Evolutionary conservation across 441 rosid species (phyloP).

Genomic region (Pelargonium fulgidum): DNA sequence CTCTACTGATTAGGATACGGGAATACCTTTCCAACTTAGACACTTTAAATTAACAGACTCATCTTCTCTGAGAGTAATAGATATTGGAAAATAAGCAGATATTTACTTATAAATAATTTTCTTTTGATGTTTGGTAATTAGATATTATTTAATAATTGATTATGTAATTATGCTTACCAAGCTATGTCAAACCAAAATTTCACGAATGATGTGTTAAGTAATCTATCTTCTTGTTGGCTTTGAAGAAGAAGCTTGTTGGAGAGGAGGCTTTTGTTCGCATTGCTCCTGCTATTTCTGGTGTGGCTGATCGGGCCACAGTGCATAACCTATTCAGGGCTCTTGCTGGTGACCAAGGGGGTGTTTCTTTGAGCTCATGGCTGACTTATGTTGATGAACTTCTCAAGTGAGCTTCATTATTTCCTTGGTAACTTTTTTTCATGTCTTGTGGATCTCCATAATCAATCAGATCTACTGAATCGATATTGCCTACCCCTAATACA

Average conservation of each 20-base stretch:
- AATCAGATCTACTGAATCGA: background rate
- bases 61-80: too few species aligned
- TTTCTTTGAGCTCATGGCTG: slow-evolving; percentile 72
- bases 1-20: too few species aligned
- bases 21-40: too few species aligned
- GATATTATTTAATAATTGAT: too few species aligned
- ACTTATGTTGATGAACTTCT: slow-evolving; percentile 77
- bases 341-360: slow-evolving; percentile 54
- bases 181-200: background rate
- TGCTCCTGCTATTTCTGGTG: slow-evolving; percentile 80
- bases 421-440: background rate
- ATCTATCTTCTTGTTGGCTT: slow-evolving; percentile 21
- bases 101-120: too few species aligned
- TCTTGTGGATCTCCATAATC: too few species aligned
- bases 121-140: too few species aligned
- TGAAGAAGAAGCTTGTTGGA: slow-evolving; percentile 65
- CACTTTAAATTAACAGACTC: too few species aligned
- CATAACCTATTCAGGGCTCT: slow-evolving; percentile 84
- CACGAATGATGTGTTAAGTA: slow-evolving; percentile 8
- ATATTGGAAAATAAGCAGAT: too few species aligned
- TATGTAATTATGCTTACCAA: too few species aligned
- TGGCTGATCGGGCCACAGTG: slow-evolving; percentile 81
- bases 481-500: background rate
- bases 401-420: slow-evolving; percentile 52
- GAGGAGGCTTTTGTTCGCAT: slow-evolving; percentile 85